Evolutionary conservation across 495 filamentous ascomycete species (phyloP).

Genomic region (Hypoxylon lienhwacheense): DNA sequence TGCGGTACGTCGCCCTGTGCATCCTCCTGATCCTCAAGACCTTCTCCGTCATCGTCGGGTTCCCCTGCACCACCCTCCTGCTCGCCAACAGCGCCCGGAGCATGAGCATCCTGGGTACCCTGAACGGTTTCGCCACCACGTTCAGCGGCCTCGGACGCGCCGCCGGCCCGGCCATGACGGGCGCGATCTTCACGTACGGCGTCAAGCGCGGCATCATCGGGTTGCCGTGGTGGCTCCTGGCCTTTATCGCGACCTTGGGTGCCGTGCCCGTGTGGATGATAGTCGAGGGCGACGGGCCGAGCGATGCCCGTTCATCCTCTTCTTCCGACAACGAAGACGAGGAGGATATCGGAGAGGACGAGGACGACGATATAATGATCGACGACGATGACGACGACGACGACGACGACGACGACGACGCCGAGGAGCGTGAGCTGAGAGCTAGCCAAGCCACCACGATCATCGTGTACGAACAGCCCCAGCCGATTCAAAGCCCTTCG

Average conservation of each 20-base stretch:
- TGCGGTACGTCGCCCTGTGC: slow-evolving; percentile 52
- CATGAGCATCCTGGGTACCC: slow-evolving; percentile 75
- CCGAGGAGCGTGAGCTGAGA: slow-evolving; percentile 13
- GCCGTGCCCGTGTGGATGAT: slow-evolving; percentile 70
- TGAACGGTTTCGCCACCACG: slow-evolving; percentile 86
- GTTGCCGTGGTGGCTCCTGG: slow-evolving; percentile 76
- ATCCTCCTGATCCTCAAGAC: slow-evolving; percentile 68
- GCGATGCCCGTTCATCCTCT: slow-evolving; percentile 34
- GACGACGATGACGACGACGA: slow-evolving; percentile 17
- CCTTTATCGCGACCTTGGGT: slow-evolving; percentile 59
- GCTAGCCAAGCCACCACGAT: slow-evolving; percentile 5
- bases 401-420: slow-evolving; percentile 1
- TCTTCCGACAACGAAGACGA: slow-evolving; percentile 45
- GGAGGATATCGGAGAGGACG: slow-evolving; percentile 29
- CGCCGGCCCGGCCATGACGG: slow-evolving; percentile 69
- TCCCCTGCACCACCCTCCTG: slow-evolving; percentile 85
- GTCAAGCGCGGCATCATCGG: slow-evolving; percentile 71
- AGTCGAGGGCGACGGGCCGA: slow-evolving; percentile 74
- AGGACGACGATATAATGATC: not conserved
- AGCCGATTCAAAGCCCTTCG: not conserved
- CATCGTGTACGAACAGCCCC: slow-evolving; percentile 3
- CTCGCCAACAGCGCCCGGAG: slow-evolving; percentile 82
- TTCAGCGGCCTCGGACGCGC: slow-evolving; percentile 78
- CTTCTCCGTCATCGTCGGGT: slow-evolving; percentile 73
- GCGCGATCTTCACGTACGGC: slow-evolving; percentile 68